These are phyloP conservation scores for Suhomyces choctaworum DNA, from an alignment of 1,139 yeast species.

Conservation along the genomic window DNA sequence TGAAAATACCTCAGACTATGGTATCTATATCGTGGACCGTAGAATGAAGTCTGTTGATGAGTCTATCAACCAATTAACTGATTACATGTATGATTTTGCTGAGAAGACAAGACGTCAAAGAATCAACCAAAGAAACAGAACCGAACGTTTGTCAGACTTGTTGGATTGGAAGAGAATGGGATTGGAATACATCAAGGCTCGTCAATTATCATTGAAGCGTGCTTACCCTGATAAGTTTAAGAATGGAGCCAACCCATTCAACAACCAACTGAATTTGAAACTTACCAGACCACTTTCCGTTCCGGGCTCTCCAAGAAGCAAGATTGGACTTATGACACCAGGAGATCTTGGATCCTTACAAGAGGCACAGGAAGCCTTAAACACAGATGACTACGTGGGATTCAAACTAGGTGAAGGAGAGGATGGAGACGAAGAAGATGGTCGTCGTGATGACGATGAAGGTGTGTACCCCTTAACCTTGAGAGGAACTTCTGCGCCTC, in stretches of 20 bases:
- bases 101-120: constrained; percentile 93
- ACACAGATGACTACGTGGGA: constrained; percentile 77
- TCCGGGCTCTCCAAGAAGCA: constrained; percentile 86
- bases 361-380: constrained; percentile 73
- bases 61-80: constrained; percentile 85
- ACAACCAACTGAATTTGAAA: constrained; percentile 55
- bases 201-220: constrained; percentile 86
- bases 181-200: constrained; percentile 89
- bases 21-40: constrained; percentile 95
- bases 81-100: constrained; percentile 86
- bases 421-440: constrained; percentile 44
- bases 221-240: constrained; percentile 89
- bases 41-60: constrained; percentile 93
- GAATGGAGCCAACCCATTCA: constrained; percentile 64
- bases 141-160: constrained; percentile 88
- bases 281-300: constrained; percentile 90
- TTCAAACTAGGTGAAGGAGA: constrained; percentile 66
- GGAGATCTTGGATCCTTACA: constrained; percentile 97
- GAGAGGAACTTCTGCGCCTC: constrained; percentile 48
- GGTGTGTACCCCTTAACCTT: constrained; percentile 43
- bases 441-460: constrained; percentile 43
- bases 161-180: constrained; percentile 99
- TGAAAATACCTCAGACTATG: constrained; percentile 92
- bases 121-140: constrained; percentile 96
- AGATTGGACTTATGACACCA: constrained; percentile 81